Evolutionary conservation across 163 green algal species (phyloP).

Genomic region (Volvox carteri): DNA sequence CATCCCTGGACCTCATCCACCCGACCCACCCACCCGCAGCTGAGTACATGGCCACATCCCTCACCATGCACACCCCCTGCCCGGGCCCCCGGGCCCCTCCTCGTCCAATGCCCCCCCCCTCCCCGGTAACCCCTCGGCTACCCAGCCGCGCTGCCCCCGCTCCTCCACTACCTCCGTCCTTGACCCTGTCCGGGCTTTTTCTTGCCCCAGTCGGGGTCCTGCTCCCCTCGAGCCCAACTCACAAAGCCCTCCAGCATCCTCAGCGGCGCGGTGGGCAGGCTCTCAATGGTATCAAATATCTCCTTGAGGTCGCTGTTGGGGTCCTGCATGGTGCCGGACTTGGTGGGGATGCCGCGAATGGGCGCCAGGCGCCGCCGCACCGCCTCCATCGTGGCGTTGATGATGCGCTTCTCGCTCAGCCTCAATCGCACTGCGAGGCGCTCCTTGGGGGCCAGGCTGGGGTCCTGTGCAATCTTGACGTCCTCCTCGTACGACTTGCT

Average conservation of each 20-base stretch:
- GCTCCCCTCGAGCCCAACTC: conserved; percentile 71
- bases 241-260: conserved; percentile 77
- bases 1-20: too few relatives aligned
- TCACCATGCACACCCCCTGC: too few relatives aligned
- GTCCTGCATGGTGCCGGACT: conserved; percentile 83
- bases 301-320: conserved; percentile 93
- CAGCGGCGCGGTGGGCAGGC: conserved; percentile 78
- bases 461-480: conserved; percentile 75
- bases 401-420: conserved; percentile 85
- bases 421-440: conserved; percentile 76
- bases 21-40: too few relatives aligned
- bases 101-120: too few relatives aligned
- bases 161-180: neutral
- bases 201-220: conserved; percentile 73
- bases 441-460: conserved; percentile 67
- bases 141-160: too few relatives aligned
- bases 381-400: conserved; percentile 89
- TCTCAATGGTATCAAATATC: conserved; percentile 93
- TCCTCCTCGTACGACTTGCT: conserved; percentile 80
- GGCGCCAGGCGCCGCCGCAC: conserved; percentile 89
- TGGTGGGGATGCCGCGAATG: conserved; percentile 97
- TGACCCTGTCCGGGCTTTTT: conserved; percentile 57
- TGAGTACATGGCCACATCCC: too few relatives aligned
- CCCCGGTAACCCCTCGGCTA: too few relatives aligned
- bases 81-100: too few relatives aligned